Evolutionary conservation across 2,329 filamentous ascomycete species (phyloP).

Genomic region (Trichoderma cornu-damae): DNA sequence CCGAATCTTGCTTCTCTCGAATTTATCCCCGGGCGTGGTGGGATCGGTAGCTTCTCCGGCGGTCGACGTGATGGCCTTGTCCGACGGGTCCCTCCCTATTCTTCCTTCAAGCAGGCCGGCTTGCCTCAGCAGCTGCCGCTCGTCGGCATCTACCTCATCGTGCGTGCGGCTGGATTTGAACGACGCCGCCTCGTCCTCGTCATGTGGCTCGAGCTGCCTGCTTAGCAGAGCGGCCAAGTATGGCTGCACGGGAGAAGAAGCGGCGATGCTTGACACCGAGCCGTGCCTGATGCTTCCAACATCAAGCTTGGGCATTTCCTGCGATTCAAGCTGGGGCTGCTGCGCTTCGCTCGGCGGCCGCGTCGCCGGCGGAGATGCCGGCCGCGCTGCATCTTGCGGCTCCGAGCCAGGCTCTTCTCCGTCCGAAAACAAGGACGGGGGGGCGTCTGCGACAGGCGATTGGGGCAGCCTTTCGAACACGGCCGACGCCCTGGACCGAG

Average conservation of each 20-base stretch:
- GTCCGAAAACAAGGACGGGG: conserved; percentile 22
- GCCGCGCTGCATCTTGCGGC: conserved; percentile 27
- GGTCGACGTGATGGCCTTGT: conserved; percentile 35
- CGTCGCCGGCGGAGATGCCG: conserved; percentile 30
- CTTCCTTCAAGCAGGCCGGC: conserved; percentile 55
- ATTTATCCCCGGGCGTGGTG: conserved; percentile 40
- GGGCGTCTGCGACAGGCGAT: conserved; percentile 22
- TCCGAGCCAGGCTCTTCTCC: conserved; percentile 21
- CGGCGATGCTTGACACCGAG: conserved; percentile 31
- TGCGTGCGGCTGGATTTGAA: conserved; percentile 25
- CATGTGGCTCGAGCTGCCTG: conserved; percentile 22
- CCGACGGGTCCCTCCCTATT: conserved; percentile 28
- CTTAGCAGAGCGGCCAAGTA: conserved; percentile 24
- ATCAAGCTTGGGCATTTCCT: conserved; percentile 24
- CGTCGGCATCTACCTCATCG: conserved; percentile 57
- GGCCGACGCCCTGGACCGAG: conserved; percentile 19
- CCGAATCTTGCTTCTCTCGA: conserved; percentile 64
- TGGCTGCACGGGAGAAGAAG: conserved; percentile 28
- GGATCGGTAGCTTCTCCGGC: conserved; percentile 30
- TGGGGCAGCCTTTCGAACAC: conserved; percentile 25
- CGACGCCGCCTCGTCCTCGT: conserved; percentile 12
- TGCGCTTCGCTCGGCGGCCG: conserved; percentile 23
- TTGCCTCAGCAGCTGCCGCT: conserved; percentile 63
- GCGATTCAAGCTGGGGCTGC: conserved; percentile 27
- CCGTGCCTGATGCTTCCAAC: conserved; percentile 26